Evolutionary conservation across 306 rosid genomes (phyloP), one percentile per base, ranked within the genome.

Genomic region (Senna tora): DNA sequence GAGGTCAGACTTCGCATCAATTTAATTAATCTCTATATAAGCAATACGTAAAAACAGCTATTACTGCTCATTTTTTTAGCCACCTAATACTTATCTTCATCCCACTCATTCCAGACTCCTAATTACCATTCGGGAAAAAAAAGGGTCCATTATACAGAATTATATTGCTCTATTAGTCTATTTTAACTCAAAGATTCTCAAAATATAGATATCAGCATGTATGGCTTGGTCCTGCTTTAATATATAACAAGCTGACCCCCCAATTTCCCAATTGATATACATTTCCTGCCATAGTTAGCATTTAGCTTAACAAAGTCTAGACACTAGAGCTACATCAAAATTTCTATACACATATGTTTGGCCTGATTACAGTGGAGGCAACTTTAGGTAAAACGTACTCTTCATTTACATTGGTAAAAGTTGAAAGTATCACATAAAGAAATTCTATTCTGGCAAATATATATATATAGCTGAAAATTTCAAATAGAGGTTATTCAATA

Each of bases 201-300:
- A 58, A 71, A n/a, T 41, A 39, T 30, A 34, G 32, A 72, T 38
- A 7, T 62, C 69, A 46, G 51, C 74, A 75, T 33, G 39, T 33
- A 22, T 50, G 19, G 38, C 36, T 56, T 10, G 52, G 64, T 13
- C 9, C 32, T 38, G 42, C 53, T 52, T 5, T 41, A 42, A 53
- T 10, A 41, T 25, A 38, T 7, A 80, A 38, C 25, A 72, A 58
- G 34, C 21, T 41, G 49, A 66, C n/a, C 64, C n/a, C 64, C 53
- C 22, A 52, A 14, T 20, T 64, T 62, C 59, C 49, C 13, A 0
- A 61, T 51, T 21, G 52, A 42, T 11, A 47, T 46, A 47, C n/a
- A 32, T 67, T 73, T 62, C 16, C 77, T 46, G 5, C 69, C 60
- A 50, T 13, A 39, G 20, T 77, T 54, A 64, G 25, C 72, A 71